phyloP scores from a whole-genome alignment of 2,329 filamentous ascomycete genomes.

The Penicillium sp. region DNA sequence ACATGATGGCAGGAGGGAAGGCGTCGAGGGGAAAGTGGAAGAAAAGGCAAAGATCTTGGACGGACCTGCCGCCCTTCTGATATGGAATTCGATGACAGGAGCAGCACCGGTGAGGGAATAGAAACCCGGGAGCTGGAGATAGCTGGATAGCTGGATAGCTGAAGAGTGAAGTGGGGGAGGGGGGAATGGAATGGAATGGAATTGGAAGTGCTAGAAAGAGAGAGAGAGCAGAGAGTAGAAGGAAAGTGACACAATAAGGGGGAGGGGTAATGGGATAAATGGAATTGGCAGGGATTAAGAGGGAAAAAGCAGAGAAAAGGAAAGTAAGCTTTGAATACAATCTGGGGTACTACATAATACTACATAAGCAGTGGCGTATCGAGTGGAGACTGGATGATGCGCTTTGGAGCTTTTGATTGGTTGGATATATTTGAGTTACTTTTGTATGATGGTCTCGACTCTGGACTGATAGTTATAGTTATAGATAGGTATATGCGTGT shows the following conservation, averaged over 20 bases:
- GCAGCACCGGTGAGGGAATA: constrained; percentile 4
- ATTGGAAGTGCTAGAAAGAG: neutral
- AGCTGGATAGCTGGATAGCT: neutral
- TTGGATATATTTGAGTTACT: no score
- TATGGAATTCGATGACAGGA: constrained; percentile 5
- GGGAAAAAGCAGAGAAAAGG: neutral
- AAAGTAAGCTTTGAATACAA: constrained; percentile 11
- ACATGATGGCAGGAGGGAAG: constrained; percentile 35
- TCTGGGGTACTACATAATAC: no score
- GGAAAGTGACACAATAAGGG: neutral
- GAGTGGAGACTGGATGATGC: no score
- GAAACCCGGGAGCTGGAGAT: neutral
- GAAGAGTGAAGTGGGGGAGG: constrained; percentile 1
- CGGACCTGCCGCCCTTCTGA: constrained; percentile 26
- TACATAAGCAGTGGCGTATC: no score
- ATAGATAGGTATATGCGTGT: no score
- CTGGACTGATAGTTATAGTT: no score
- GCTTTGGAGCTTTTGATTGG: no score
- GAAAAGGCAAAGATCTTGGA: constrained; percentile 13
- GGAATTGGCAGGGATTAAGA: neutral
- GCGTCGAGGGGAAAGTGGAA: constrained; percentile 2
- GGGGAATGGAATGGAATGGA: constrained; percentile 5
- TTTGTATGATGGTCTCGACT: no score
- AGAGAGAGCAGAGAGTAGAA: neutral
- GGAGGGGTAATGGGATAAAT: neutral